These are phyloP conservation scores for Komagataella phaffii DNA, from an alignment of 805 yeast genomes.

Conservation along the genomic window DNA sequence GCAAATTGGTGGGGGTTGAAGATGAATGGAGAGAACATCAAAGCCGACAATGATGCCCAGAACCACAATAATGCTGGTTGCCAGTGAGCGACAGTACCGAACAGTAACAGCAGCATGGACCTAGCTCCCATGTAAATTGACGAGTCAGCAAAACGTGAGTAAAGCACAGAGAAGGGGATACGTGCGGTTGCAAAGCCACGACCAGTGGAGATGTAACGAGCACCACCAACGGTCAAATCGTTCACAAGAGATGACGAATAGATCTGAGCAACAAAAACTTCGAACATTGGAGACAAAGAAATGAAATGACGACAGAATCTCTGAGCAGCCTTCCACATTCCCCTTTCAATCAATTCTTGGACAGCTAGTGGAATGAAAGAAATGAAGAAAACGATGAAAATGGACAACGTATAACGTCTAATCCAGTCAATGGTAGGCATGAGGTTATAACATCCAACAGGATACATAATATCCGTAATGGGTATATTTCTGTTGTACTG, in stretches of 20 bases:
- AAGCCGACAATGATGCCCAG: constrained; percentile 85
- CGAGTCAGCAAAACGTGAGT: constrained; percentile 69
- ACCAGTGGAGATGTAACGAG: constrained; percentile 77
- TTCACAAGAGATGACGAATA: constrained; percentile 59
- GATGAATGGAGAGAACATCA: constrained; percentile 84
- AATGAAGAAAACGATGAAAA: constrained; percentile 71
- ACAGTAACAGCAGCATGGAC: constrained; percentile 55
- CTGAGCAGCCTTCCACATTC: constrained; percentile 60
- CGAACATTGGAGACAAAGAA: constrained; percentile 70
- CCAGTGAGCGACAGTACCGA: constrained; percentile 74
- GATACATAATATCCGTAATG: constrained; percentile 49
- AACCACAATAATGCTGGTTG: constrained; percentile 92
- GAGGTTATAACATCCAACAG: constrained; percentile 64
- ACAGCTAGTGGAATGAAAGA: constrained; percentile 68
- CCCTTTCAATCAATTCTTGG: constrained; percentile 74
- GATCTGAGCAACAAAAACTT: constrained; percentile 71
- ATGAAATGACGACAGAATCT: constrained; percentile 57
- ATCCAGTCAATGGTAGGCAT: constrained; percentile 71
- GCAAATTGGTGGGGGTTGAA: constrained; percentile 98
- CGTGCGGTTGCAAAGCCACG: constrained; percentile 79
- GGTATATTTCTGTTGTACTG: constrained; percentile 52
- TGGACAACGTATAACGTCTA: constrained; percentile 67
- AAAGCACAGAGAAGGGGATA: constrained; percentile 61
- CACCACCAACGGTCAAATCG: constrained; percentile 75
- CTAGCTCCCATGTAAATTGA: constrained; percentile 80